These are phyloP conservation scores for Clavispora santaluciae DNA, from an alignment of 805 yeast genomes.

Conservation along the genomic window DNA sequence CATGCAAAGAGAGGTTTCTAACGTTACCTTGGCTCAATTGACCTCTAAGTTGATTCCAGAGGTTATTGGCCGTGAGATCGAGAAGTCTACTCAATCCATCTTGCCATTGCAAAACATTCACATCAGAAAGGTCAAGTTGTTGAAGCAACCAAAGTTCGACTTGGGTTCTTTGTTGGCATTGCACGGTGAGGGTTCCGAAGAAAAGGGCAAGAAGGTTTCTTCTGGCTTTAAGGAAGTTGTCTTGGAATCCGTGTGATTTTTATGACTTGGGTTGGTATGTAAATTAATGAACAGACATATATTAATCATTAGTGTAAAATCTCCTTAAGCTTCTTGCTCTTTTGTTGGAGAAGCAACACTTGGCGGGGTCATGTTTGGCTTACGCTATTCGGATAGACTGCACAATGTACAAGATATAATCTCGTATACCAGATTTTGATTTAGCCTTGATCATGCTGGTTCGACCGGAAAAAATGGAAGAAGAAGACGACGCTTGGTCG, in stretches of 20 bases:
- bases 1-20: slow-evolving; percentile 93
- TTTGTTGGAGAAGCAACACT: too few species aligned
- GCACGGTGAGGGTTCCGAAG: slow-evolving; percentile 93
- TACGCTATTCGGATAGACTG: background rate
- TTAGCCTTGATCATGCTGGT: background rate
- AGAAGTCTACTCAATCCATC: slow-evolving; percentile 90
- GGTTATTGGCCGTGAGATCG: slow-evolving; percentile 97
- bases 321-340: background rate
- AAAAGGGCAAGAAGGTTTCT: slow-evolving; percentile 97
- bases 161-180: slow-evolving; percentile 92
- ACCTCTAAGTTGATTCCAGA: slow-evolving; percentile 97
- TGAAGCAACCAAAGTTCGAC: slow-evolving; percentile 98
- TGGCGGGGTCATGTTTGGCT: too few species aligned
- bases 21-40: slow-evolving; percentile 93
- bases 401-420: background rate
- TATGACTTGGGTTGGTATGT: slow-evolving; percentile 2
- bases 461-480: slow-evolving; percentile 15
- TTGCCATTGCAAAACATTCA: slow-evolving; percentile 98
- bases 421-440: background rate
- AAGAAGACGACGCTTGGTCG: slow-evolving; percentile 39
- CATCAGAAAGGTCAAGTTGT: slow-evolving; percentile 97
- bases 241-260: slow-evolving; percentile 83
- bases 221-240: slow-evolving; percentile 98
- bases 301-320: background rate
- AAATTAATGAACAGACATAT: background rate